Evolutionary conservation across 208 protist species (phyloP).

Genomic region (Trypanosoma melophagium): DNA sequence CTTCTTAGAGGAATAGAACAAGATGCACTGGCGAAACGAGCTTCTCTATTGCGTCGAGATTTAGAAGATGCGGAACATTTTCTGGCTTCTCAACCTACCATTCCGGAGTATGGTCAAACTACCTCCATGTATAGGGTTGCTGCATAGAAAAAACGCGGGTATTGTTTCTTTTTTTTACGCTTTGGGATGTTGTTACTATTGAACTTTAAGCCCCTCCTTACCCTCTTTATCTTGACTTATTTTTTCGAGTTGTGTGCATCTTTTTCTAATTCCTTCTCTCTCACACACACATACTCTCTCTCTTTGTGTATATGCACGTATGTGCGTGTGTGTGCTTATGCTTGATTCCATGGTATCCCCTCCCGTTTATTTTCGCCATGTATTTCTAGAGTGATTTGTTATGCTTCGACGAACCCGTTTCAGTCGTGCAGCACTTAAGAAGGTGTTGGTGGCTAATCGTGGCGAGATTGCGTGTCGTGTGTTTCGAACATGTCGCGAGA

Average conservation of each 20-base stretch:
- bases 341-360: background rate
- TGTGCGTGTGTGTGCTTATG: background rate
- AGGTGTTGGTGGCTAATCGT: slow-evolving; percentile 96
- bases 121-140: background rate
- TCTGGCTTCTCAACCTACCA: slow-evolving; percentile 40
- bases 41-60: slow-evolving; percentile 62
- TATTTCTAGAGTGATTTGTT: slow-evolving; percentile 4
- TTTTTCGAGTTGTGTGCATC: slow-evolving; percentile 17
- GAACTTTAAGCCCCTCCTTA: background rate
- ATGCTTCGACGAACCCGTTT: slow-evolving; percentile 33
- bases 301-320: no score
- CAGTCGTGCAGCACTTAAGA: slow-evolving; percentile 63
- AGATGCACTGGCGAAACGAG: slow-evolving; percentile 67
- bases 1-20: slow-evolving; percentile 68
- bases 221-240: slow-evolving; percentile 10
- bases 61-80: slow-evolving; percentile 77
- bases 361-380: slow-evolving; percentile 11
- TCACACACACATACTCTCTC: no score
- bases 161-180: background rate
- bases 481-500: slow-evolving; percentile 84
- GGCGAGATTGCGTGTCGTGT: slow-evolving; percentile 98
- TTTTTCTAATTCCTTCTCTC: no score
- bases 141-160: slow-evolving; percentile 8
- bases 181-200: background rate
- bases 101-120: slow-evolving; percentile 36